Percentiles rank a stretch among this genome's conserved stretches.
Conservation (phyloP, 2,329 filamentous ascomycete genomes). For the Truncatella angustata region DNA sequence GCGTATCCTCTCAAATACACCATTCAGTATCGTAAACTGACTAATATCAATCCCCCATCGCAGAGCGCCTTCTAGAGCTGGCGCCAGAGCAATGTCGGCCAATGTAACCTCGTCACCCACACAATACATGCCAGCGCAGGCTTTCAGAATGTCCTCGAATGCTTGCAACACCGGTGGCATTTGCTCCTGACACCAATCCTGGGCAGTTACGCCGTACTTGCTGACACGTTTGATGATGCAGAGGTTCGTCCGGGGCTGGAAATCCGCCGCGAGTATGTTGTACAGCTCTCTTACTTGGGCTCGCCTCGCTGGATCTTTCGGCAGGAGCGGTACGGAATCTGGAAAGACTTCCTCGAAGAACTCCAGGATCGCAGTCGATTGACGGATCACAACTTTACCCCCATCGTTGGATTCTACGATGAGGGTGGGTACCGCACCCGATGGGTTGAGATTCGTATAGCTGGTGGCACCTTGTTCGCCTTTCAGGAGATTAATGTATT, state of each 20-base stretch:
- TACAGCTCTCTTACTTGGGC: background rate
- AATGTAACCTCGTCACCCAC: background rate
- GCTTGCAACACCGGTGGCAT: background rate
- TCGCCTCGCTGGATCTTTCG: background rate
- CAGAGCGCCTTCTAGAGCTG: background rate
- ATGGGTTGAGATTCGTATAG: conserved; percentile 1
- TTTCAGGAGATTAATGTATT: conserved; percentile 5
- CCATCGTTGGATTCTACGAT: background rate
- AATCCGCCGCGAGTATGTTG: background rate
- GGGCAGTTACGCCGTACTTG: background rate
- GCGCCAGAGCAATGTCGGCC: conserved; percentile 3
- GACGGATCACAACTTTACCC: background rate
- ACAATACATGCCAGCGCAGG: background rate
- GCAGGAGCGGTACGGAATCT: background rate
- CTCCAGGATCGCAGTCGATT: conserved; percentile 3
- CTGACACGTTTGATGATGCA: background rate
- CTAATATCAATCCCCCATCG: conserved; percentile 2
- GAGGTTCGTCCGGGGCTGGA: conserved; percentile 2
- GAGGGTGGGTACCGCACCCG: conserved; percentile 3
- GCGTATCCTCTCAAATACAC: background rate
- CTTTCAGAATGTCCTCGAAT: background rate
- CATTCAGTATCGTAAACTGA: background rate
- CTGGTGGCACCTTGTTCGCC: background rate
- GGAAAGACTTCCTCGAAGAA: conserved; percentile 5
- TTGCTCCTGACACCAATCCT: conserved; percentile 6